Conservation (phyloP, 2,329 filamentous ascomycete species). For the Colletotrichum horii region DNA sequence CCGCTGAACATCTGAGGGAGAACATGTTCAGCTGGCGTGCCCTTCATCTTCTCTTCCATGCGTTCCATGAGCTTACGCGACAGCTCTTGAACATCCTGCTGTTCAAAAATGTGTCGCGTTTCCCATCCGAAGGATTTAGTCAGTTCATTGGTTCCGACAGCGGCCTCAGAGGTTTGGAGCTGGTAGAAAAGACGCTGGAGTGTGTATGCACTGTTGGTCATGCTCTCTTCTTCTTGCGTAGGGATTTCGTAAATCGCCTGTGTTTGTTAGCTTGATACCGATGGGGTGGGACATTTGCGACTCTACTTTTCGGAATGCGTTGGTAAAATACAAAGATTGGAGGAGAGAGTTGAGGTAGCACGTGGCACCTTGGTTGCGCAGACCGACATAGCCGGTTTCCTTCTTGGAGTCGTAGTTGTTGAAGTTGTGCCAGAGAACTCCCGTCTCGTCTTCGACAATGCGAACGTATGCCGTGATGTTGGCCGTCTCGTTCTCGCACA, state of each 20-base stretch:
- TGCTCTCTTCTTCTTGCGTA: slow-evolving; percentile 81
- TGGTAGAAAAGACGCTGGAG: slow-evolving; percentile 94
- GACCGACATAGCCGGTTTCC: slow-evolving; percentile 93
- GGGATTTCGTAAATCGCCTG: slow-evolving; percentile 97
- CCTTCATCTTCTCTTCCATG: slow-evolving; percentile 98
- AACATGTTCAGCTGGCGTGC: slow-evolving; percentile 87
- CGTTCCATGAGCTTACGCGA: slow-evolving; percentile 97
- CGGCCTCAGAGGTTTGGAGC: slow-evolving; percentile 82
- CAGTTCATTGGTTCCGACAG: slow-evolving; percentile 90
- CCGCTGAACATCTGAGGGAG: slow-evolving; percentile 92
- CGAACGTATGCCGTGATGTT: slow-evolving; percentile 85
- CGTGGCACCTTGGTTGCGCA: slow-evolving; percentile 95
- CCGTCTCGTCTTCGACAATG: slow-evolving; percentile 85
- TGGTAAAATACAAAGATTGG: slow-evolving; percentile 86
- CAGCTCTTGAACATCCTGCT: slow-evolving; percentile 97
- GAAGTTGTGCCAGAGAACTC: slow-evolving; percentile 90
- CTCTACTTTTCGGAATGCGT: slow-evolving; percentile 87
- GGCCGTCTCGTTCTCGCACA: slow-evolving; percentile 78
- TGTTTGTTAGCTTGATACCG: neutral
- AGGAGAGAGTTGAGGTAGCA: slow-evolving; percentile 87
- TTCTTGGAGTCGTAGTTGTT: slow-evolving; percentile 98
- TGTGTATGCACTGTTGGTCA: slow-evolving; percentile 89
- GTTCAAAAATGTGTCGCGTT: slow-evolving; percentile 95
- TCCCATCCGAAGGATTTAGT: slow-evolving; percentile 99
- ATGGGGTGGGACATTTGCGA: neutral